Evolutionary conservation across 257 asterid genomes (phyloP).

Genomic region (Craterostigma plantagineum): DNA sequence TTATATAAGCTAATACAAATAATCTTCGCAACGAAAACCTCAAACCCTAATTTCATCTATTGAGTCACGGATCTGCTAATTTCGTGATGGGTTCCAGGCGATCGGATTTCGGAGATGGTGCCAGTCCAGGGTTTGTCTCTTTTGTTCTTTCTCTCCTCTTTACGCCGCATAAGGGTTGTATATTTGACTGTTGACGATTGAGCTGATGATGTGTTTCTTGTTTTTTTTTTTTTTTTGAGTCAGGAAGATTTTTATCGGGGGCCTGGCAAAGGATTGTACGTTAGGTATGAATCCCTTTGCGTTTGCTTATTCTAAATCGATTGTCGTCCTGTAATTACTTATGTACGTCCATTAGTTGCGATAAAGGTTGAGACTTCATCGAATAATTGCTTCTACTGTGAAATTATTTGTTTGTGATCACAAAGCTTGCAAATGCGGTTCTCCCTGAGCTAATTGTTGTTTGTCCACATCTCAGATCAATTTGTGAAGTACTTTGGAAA

Average conservation of each 20-base stretch:
- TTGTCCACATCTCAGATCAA: conserved; percentile 24
- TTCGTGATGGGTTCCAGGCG: conserved; percentile 85
- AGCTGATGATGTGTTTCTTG: neutral
- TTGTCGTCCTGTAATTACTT: no score
- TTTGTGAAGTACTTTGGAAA: conserved; percentile 87
- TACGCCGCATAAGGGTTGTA: neutral
- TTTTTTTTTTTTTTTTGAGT: conserved; percentile 5
- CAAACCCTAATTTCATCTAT: conserved; percentile 27
- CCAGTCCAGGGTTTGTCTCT: conserved; percentile 70
- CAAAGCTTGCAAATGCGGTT: neutral
- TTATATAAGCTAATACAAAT: no score
- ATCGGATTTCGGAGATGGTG: conserved; percentile 78
- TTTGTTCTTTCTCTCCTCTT: neutral
- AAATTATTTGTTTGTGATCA: neutral
- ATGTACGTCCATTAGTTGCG: no score
- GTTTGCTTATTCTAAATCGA: no score
- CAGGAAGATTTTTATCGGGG: conserved; percentile 92
- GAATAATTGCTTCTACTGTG: neutral
- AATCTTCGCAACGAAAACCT: conserved; percentile 15
- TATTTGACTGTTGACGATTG: neutral
- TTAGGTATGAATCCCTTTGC: conserved; percentile 28
- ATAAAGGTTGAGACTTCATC: no score
- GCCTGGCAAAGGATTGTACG: conserved; percentile 73
- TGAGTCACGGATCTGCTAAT: conserved; percentile 22
- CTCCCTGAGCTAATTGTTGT: neutral